phyloP scores from a whole-genome alignment of 2,329 filamentous ascomycete species.

The Colletotrichum cuscutae region DNA sequence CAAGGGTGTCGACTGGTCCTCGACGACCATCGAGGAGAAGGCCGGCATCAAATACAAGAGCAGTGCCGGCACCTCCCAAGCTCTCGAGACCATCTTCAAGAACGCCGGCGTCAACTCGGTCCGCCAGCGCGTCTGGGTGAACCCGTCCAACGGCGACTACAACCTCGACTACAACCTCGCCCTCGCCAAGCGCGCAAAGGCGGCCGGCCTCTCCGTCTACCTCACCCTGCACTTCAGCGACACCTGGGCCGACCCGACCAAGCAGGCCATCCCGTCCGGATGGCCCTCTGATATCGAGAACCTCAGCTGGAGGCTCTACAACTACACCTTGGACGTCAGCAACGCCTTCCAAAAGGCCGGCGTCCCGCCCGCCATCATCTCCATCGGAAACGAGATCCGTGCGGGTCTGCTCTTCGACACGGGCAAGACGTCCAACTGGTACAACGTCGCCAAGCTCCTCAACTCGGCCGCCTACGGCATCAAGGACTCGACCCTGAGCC shows the following conservation, averaged over 20 bases:
- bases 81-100: constrained; percentile 72
- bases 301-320: constrained; percentile 71
- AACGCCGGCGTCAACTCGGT: constrained; percentile 74
- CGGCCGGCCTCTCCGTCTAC: constrained; percentile 69
- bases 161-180: constrained; percentile 76
- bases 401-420: constrained; percentile 74
- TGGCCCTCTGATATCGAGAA: constrained; percentile 71
- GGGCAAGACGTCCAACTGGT: constrained; percentile 63
- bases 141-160: constrained; percentile 71
- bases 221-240: constrained; percentile 75
- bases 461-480: constrained; percentile 73
- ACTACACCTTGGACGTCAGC: constrained; percentile 72
- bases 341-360: constrained; percentile 68
- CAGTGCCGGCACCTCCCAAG: constrained; percentile 58
- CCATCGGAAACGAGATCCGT: constrained; percentile 80
- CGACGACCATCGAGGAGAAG: constrained; percentile 70
- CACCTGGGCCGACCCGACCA: constrained; percentile 75
- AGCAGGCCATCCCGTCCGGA: constrained; percentile 71
- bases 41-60: constrained; percentile 71
- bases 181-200: constrained; percentile 72
- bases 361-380: constrained; percentile 70
- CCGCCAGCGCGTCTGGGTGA: constrained; percentile 78
- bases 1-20: constrained; percentile 78
- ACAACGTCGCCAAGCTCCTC: constrained; percentile 72
- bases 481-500: constrained; percentile 67